Conservation (phyloP, 176 grass and related monocot species). For the Oryza glumipatula region DNA sequence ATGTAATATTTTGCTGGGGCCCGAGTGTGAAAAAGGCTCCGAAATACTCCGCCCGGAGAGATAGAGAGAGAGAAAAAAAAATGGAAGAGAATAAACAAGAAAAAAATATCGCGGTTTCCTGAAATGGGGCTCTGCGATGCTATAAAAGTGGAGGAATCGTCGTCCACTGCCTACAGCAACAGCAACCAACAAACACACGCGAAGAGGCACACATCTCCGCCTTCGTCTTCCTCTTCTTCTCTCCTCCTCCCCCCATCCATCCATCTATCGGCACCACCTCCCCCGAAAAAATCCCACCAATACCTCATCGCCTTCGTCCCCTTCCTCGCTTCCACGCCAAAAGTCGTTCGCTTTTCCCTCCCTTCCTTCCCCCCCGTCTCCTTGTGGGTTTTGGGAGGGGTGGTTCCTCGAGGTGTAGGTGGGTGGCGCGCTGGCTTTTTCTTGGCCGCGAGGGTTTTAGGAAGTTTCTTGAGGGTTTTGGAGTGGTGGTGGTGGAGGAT, state of each 20-base stretch:
- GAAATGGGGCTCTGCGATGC: constrained; percentile 49
- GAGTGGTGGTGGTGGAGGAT: background rate
- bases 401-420: background rate
- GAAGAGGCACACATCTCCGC: constrained; percentile 10
- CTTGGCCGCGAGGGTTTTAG: background rate
- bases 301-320: constrained; percentile 20
- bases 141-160: constrained; percentile 58
- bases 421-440: background rate
- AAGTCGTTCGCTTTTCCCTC: constrained; percentile 8
- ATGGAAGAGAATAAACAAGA: constrained; percentile 26
- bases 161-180: background rate
- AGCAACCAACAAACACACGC: background rate
- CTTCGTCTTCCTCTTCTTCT: background rate
- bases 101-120: constrained; percentile 30
- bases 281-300: constrained; percentile 18
- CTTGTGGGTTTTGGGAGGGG: background rate
- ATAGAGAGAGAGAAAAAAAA: background rate
- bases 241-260: background rate
- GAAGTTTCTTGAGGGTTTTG: constrained; percentile 37
- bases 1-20: background rate
- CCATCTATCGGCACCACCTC: background rate
- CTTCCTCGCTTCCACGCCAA: background rate
- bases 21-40: background rate
- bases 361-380: background rate
- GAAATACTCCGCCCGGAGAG: background rate